These are phyloP conservation scores for Silene noctiflora DNA, from an alignment of 179 eudicot genomes.

Conservation along the genomic window DNA sequence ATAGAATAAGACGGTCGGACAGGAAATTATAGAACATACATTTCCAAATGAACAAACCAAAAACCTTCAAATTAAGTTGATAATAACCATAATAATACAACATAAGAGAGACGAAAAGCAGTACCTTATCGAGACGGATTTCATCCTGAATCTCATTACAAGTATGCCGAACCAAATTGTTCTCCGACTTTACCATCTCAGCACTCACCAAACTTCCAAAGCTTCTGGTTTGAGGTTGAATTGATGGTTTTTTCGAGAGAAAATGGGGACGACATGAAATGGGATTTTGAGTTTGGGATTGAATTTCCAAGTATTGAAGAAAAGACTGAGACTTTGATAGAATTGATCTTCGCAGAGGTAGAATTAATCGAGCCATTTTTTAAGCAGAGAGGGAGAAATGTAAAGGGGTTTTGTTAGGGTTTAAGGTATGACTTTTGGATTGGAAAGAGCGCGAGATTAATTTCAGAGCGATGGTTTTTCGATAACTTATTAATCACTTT, in stretches of 20 bases:
- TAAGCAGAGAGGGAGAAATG: not conserved
- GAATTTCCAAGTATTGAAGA: conserved; percentile 16
- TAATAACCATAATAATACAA: too few relatives aligned
- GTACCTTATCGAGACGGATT: conserved; percentile 9
- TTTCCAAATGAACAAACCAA: not conserved
- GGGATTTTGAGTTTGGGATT: conserved; percentile 11
- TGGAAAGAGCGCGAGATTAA: not conserved
- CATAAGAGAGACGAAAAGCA: not conserved
- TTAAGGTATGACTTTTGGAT: conserved; percentile 1
- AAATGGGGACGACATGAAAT: not conserved
- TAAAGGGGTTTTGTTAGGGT: conserved; percentile 31
- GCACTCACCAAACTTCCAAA: not conserved
- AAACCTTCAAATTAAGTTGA: not conserved
- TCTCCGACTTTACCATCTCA: not conserved
- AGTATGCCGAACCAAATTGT: not conserved
- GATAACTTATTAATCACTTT: too few relatives aligned
- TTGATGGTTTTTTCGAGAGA: conserved; percentile 11
- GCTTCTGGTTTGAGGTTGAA: conserved; percentile 19
- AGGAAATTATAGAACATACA: not conserved
- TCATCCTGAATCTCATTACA: conserved; percentile 1
- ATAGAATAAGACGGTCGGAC: too few relatives aligned
- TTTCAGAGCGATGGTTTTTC: too few relatives aligned
- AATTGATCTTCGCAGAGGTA: conserved; percentile 16
- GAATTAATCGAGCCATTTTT: conserved; percentile 24
- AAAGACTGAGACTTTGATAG: conserved; percentile 18